Conservation (phyloP, 108 stramenopile species). For the Aurantiochytrium sp. region DNA sequence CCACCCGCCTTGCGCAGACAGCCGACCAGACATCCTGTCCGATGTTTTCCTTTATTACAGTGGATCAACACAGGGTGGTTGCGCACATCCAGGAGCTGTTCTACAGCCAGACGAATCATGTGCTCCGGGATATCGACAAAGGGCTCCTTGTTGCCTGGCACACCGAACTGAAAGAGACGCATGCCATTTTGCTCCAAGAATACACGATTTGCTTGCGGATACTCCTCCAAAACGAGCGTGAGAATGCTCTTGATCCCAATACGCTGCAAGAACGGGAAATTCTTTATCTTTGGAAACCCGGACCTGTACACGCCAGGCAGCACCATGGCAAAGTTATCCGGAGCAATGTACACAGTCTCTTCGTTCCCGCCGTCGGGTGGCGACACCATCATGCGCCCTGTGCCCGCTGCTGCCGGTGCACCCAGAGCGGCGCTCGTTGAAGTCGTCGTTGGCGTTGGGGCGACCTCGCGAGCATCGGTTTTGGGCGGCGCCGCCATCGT, state of each 20-base stretch:
- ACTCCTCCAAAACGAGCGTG: constrained; percentile 46
- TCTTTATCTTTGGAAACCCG: constrained; percentile 31
- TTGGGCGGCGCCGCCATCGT: too few species aligned
- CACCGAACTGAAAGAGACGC: constrained; percentile 38
- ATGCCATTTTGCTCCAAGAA: constrained; percentile 34
- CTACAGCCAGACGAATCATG: constrained; percentile 20
- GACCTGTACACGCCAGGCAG: constrained; percentile 36
- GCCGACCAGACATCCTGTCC: constrained; percentile 42
- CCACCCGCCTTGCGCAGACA: constrained; percentile 36
- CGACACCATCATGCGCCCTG: not conserved
- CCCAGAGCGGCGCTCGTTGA: too few species aligned
- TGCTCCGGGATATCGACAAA: not conserved
- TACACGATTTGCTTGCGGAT: constrained; percentile 37
- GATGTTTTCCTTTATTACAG: constrained; percentile 46
- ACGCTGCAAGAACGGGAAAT: constrained; percentile 38
- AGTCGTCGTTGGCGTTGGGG: too few species aligned
- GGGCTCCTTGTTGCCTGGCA: constrained; percentile 42
- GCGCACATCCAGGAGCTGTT: constrained; percentile 28
- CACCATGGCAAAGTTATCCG: constrained; percentile 48
- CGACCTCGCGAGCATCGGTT: too few species aligned
- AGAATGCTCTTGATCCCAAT: constrained; percentile 46
- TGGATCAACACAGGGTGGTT: constrained; percentile 44
- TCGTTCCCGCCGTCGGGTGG: not conserved
- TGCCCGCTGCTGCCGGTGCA: too few species aligned
- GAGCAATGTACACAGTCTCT: constrained; percentile 27